These are phyloP conservation scores for Meira miltonrushii DNA, from an alignment of 1,284 basidiomycete species.

Conservation along the genomic window DNA sequence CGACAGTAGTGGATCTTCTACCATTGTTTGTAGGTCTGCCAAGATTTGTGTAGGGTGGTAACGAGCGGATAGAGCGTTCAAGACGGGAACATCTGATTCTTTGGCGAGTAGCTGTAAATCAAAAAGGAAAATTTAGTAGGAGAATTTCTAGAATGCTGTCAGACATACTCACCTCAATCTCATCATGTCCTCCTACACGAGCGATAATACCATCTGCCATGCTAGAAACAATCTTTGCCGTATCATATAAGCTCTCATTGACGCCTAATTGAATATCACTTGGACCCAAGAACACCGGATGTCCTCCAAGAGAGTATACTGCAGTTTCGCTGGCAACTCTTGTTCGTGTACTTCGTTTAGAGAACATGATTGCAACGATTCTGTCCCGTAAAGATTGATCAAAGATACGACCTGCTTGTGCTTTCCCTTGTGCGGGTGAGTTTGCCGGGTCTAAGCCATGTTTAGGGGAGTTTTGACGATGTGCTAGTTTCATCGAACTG, in stretches of 20 bases:
- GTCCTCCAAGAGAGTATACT: constrained; percentile 58
- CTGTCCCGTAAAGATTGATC: constrained; percentile 67
- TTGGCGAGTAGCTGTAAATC: constrained; percentile 70
- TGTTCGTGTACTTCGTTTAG: constrained; percentile 87
- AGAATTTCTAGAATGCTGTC: neutral
- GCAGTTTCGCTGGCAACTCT: constrained; percentile 78
- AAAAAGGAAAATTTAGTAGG: neutral
- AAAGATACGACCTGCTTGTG: constrained; percentile 17
- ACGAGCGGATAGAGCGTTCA: constrained; percentile 89
- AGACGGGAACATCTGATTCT: constrained; percentile 83
- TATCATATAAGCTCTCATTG: constrained; percentile 81
- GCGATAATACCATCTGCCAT: constrained; percentile 98
- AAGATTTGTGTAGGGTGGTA: constrained; percentile 97
- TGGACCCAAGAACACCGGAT: constrained; percentile 83
- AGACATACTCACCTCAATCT: constrained; percentile 70
- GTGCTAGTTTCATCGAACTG: constrained; percentile 60
- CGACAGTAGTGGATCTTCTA: constrained; percentile 58
- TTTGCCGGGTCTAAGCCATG: constrained; percentile 20
- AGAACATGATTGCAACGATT: constrained; percentile 82
- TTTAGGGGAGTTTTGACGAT: constrained; percentile 59
- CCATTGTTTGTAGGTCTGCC: constrained; percentile 83
- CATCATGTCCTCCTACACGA: constrained; percentile 81
- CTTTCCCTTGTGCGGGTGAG: constrained; percentile 20
- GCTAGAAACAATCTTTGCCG: constrained; percentile 72
- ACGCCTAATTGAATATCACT: constrained; percentile 94